These are phyloP conservation scores for Paracorniculantispora psalliotae DNA, from an alignment of 2,329 filamentous ascomycete genomes.

Conservation along the genomic window DNA sequence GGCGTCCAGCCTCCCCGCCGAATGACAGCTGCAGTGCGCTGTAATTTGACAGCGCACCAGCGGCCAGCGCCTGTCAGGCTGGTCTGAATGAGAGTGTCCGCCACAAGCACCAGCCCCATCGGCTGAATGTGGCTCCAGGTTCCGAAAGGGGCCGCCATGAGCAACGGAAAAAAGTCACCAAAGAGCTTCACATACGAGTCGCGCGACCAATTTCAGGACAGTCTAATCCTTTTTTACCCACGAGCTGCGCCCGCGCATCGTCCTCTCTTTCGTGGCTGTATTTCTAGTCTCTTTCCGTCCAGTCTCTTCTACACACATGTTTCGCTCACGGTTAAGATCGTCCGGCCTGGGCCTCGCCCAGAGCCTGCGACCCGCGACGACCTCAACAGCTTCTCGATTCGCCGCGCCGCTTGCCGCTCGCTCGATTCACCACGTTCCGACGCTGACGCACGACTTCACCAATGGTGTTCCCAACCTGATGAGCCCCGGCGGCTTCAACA, in stretches of 20 bases:
- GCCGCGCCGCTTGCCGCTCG: conserved; percentile 29
- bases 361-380: conserved; percentile 30
- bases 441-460: conserved; percentile 41
- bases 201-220: conserved; percentile 7
- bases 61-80: too few species aligned
- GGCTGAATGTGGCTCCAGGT: conserved; percentile 13
- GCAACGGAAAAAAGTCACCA: conserved; percentile 7
- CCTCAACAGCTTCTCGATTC: conserved; percentile 33
- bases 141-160: conserved; percentile 10
- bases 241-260: neutral
- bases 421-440: conserved; percentile 44
- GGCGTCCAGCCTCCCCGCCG: too few species aligned
- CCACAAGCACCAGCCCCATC: neutral
- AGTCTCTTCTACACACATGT: conserved; percentile 32
- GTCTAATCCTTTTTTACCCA: neutral
- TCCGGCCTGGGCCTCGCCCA: conserved; percentile 37
- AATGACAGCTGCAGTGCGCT: too few species aligned
- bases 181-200: neutral
- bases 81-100: too few species aligned
- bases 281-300: neutral
- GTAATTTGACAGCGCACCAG: too few species aligned
- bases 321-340: conserved; percentile 51
- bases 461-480: conserved; percentile 65
- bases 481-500: conserved; percentile 61
- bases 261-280: neutral